Conservation (phyloP, 1,284 basidiomycete species). For the Ceratobasidium sp. region DNA sequence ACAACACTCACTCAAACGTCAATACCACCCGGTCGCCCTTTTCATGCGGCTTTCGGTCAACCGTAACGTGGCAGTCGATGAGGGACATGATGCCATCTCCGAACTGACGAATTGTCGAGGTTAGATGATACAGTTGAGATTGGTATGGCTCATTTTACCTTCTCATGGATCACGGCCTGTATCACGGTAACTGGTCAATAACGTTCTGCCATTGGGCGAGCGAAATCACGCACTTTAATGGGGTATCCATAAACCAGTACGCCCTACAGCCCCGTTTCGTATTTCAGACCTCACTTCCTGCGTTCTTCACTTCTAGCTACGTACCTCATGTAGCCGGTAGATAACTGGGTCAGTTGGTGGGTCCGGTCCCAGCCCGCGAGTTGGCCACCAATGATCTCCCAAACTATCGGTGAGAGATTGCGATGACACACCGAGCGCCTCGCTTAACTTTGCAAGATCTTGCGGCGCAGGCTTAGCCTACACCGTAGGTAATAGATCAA, state of each 20-base stretch:
- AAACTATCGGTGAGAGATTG: slow-evolving; percentile 63
- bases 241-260: slow-evolving; percentile 85
- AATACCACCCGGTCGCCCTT: slow-evolving; percentile 87
- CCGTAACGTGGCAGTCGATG: slow-evolving; percentile 83
- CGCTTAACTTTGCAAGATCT: slow-evolving; percentile 69
- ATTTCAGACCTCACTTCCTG: neutral
- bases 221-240: slow-evolving; percentile 70
- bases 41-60: slow-evolving; percentile 81
- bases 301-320: slow-evolving; percentile 34
- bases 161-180: slow-evolving; percentile 87
- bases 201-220: too few species aligned
- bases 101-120: slow-evolving; percentile 64
- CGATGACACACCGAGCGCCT: slow-evolving; percentile 64
- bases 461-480: slow-evolving; percentile 77
- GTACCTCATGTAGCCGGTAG: slow-evolving; percentile 87
- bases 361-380: slow-evolving; percentile 74
- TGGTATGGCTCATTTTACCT: slow-evolving; percentile 62
- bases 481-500: slow-evolving; percentile 6
- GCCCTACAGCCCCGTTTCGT: slow-evolving; percentile 60
- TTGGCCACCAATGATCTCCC: slow-evolving; percentile 79
- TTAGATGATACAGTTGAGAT: neutral
- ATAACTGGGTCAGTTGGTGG: slow-evolving; percentile 85
- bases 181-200: slow-evolving; percentile 24
- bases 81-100: slow-evolving; percentile 94
- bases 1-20: slow-evolving; percentile 80